A percentile compares a stretch with the other conserved stretches of the same genome.
These are phyloP conservation scores for Lodderomyces beijingensis DNA, from an alignment of 1,139 yeast genomes.

Conservation along the genomic window DNA sequence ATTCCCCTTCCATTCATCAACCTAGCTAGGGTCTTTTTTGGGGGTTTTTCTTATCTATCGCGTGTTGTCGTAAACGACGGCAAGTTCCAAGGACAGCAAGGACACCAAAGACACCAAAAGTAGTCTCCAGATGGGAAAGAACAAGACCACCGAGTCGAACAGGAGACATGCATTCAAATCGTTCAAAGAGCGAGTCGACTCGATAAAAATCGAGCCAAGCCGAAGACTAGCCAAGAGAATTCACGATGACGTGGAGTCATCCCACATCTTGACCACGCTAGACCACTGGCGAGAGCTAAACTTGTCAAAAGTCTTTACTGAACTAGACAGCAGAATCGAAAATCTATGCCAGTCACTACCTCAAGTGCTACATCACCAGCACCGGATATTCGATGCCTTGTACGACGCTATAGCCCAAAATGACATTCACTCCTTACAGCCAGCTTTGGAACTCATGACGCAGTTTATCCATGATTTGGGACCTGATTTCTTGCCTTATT, in stretches of 20 bases:
- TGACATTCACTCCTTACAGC: conserved; percentile 74
- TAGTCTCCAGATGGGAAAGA: conserved; percentile 8
- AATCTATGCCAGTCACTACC: conserved; percentile 67
- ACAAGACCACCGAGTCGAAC: conserved; percentile 49
- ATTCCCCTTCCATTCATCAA: no score
- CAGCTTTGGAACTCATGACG: conserved; percentile 72
- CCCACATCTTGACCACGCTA: conserved; percentile 74
- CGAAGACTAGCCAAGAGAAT: conserved; percentile 59
- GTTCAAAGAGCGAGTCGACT: conserved; percentile 78
- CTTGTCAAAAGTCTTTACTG: conserved; percentile 67
- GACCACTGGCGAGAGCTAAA: conserved; percentile 89
- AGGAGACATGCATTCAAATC: conserved; percentile 67
- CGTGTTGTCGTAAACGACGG: no score
- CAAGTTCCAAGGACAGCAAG: no score
- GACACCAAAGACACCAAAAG: no score
- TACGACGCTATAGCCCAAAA: conserved; percentile 45
- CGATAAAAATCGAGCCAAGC: conserved; percentile 80
- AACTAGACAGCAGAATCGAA: conserved; percentile 55
- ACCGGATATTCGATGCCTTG: conserved; percentile 53
- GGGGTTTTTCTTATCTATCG: no score
- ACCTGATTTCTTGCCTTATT: conserved; percentile 78
- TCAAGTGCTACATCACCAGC: conserved; percentile 71
- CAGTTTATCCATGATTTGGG: conserved; percentile 93
- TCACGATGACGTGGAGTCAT: conserved; percentile 62
- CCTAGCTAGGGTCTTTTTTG: no score